Base-by-base conservation (phyloP, 768 basidiomycete species). In the Ramaria sp. region DNA sequence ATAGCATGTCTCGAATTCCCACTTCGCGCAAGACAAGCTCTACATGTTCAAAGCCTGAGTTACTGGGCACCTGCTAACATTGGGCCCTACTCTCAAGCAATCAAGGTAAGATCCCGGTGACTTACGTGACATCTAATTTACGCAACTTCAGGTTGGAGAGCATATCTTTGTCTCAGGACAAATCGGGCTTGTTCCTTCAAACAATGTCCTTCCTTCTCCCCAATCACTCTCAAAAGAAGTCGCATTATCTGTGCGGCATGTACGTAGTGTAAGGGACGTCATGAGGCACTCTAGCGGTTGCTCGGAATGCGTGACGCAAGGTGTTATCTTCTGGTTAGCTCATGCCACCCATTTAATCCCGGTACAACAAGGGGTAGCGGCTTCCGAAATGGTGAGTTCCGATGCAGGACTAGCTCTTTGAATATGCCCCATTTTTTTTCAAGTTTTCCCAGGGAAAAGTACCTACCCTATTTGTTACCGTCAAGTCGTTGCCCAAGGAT, bases 11-110 rank as follows among this genome's bases (percentile, higher is more conserved):
- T 69, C 4, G 70, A 70, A 51, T 54, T 32, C 22, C 47, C 63
- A 5, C 48, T 62, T 5, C 27, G 59, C 15, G 75, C 80, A 53
- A 72, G 94, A 42, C 79, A 79, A 53, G 84, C 89, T 0, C 73
- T 98, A 43, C 96, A 99, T 64, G 96, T 99, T 1, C 96, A 98
- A 67, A 78, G 93, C 8, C 63, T 97, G 58, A 97, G 95, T 67
- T 97, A 98, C 64, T 99, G 96, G 96, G 96, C 94, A 25, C 93
- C 96, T 12, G 96, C 96, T 9, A 99, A 98, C 65, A 98, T 99
- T 52, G 96, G 96, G 0, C 96, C 96, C 3, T 99, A 99, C 67
- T 96, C 92, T 3, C 96, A 99, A 69, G 87, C 91, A 1, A 79
- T 97, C 59, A 73, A 75, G 50, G 95, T 94, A 51, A 59, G 41